phyloP scores from a whole-genome alignment of 2,329 filamentous ascomycete species.

The Verticillium nonalfalfae region DNA sequence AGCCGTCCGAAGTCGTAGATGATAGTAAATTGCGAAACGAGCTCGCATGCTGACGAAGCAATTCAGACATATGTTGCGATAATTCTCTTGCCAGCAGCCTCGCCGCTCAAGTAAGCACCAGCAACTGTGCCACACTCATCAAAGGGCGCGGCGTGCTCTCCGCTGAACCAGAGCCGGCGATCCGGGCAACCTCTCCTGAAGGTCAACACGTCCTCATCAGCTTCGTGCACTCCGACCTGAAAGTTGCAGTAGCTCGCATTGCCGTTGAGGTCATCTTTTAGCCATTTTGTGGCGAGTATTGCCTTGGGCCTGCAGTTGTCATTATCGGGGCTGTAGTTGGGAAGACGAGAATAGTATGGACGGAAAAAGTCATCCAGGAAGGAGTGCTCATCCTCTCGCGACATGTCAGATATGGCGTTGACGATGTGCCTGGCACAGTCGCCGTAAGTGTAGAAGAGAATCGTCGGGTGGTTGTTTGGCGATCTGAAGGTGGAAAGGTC shows the following conservation, averaged over 20 bases:
- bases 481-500: conserved; percentile 32
- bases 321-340: conserved; percentile 40
- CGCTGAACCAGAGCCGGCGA: conserved; percentile 60
- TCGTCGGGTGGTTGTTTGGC: conserved; percentile 51
- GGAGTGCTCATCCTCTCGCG: conserved; percentile 12
- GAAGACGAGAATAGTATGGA: conserved; percentile 60
- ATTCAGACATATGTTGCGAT: neutral
- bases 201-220: conserved; percentile 52
- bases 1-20: too few species aligned
- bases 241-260: conserved; percentile 66
- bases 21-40: too few species aligned
- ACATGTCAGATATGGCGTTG: conserved; percentile 2
- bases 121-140: neutral
- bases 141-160: conserved; percentile 44
- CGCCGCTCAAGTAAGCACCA: conserved; percentile 1
- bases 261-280: conserved; percentile 58
- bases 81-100: neutral
- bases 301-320: conserved; percentile 44
- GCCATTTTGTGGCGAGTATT: conserved; percentile 59
- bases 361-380: conserved; percentile 40
- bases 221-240: conserved; percentile 41
- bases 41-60: too few species aligned
- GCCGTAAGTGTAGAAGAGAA: conserved; percentile 59
- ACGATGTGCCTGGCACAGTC: conserved; percentile 28
- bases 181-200: conserved; percentile 41